These are phyloP conservation scores for Penstemon barbatus DNA, from an alignment of 257 asterid species.

Conservation along the genomic window DNA sequence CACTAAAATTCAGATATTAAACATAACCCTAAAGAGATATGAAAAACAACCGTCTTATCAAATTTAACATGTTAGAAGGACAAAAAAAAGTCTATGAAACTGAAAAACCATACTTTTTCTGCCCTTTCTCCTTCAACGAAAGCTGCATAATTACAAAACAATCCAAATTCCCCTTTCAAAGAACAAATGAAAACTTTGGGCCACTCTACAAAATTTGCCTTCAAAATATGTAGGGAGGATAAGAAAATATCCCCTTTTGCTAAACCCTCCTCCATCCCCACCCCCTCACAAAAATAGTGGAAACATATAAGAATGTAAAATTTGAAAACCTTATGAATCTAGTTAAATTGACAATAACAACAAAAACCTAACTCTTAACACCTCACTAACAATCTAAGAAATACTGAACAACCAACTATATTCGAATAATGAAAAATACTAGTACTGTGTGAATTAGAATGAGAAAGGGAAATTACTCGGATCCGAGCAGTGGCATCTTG, in stretches of 20 bases:
- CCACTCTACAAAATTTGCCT: not conserved
- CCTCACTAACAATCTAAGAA: not conserved
- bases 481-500: conserved; percentile 95
- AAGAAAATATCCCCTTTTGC: no score
- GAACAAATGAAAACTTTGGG: not conserved
- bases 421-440: no score
- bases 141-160: not conserved
- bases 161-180: not conserved
- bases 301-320: not conserved
- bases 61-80: not conserved
- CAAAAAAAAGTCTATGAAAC: not conserved
- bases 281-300: no score
- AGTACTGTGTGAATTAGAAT: not conserved
- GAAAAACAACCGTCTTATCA: not conserved
- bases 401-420: not conserved
- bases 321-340: not conserved
- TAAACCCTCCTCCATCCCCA: no score
- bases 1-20: no score
- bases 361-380: not conserved
- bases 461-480: conserved; percentile 44
- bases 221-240: no score
- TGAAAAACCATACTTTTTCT: not conserved
- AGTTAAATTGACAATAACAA: no score
- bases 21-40: no score
- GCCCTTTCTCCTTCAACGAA: not conserved